A percentile compares a stretch with the other conserved stretches of the same genome.
These are phyloP conservation scores for Paulownia fortunei DNA, from an alignment of 257 asterid genomes.

Conservation along the genomic window DNA sequence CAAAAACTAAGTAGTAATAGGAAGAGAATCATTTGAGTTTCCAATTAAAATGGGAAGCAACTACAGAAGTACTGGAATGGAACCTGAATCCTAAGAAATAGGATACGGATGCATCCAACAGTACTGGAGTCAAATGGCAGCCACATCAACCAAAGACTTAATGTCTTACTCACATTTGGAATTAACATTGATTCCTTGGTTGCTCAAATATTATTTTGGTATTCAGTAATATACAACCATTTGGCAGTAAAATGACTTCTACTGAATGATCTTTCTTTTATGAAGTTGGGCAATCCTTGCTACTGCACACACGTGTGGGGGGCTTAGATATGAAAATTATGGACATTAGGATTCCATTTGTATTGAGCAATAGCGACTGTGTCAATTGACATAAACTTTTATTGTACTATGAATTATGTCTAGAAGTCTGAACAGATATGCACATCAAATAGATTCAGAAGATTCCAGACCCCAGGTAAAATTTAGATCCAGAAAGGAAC, in stretches of 20 bases:
- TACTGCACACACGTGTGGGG: neutral
- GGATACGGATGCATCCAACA: constrained; percentile 10
- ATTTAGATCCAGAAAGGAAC: neutral
- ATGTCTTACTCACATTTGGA: neutral
- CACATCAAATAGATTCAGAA: constrained; percentile 12
- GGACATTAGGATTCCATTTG: neutral
- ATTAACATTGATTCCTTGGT: neutral
- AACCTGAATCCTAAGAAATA: constrained; percentile 19
- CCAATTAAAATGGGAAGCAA: neutral
- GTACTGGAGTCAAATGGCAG: constrained; percentile 16
- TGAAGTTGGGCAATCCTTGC: constrained; percentile 9
- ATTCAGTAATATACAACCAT: neutral
- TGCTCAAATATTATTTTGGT: neutral
- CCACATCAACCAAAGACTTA: neutral
- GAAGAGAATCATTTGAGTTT: neutral
- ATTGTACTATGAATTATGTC: neutral
- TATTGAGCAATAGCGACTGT: neutral
- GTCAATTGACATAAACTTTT: constrained; percentile 12
- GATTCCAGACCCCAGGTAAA: constrained; percentile 1
- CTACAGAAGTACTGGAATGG: neutral
- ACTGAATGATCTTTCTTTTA: neutral
- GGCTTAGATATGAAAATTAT: neutral
- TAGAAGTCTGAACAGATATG: neutral
- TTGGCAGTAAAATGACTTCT: constrained; percentile 11
- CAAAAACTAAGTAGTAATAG: constrained; percentile 5